phyloP scores from a whole-genome alignment of 805 yeast genomes.

The Cyberlindnera meyerae region DNA sequence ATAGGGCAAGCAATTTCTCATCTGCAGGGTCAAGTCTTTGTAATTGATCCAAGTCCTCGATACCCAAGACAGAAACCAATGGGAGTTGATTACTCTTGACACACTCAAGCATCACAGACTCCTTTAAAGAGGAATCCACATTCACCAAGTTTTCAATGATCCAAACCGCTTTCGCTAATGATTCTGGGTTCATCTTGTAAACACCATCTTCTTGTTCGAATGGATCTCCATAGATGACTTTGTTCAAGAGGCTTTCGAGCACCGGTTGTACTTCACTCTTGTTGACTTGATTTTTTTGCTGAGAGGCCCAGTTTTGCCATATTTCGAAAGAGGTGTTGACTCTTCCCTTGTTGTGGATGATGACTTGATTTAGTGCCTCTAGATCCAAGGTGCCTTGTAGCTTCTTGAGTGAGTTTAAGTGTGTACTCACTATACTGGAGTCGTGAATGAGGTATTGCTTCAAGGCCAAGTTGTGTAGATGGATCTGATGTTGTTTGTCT shows the following conservation, averaged over 20 bases:
- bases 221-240: conserved; percentile 35
- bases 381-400: conserved; percentile 20
- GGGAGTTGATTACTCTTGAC: conserved; percentile 6
- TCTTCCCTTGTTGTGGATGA: conserved; percentile 48
- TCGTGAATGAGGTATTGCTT: conserved; percentile 26
- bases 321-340: conserved; percentile 47
- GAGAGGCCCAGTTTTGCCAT: conserved; percentile 28
- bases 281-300: conserved; percentile 2
- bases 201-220: conserved; percentile 32
- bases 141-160: conserved; percentile 20
- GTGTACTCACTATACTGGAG: conserved; percentile 28
- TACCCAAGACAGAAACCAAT: conserved; percentile 11
- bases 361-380: conserved; percentile 29
- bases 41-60: conserved; percentile 10
- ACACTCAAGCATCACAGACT: conserved; percentile 13
- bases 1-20: conserved; percentile 9
- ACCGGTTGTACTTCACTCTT: conserved; percentile 22
- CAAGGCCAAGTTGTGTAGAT: conserved; percentile 19
- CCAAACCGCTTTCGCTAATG: conserved; percentile 24
- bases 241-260: conserved; percentile 29
- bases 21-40: conserved; percentile 4
- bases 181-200: conserved; percentile 19
- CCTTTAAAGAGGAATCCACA: conserved; percentile 9
- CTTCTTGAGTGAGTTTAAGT: conserved; percentile 24
- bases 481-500: conserved; percentile 2